Evolutionary conservation across 2,329 filamentous ascomycete genomes (phyloP).

Genomic region (Curvularia verruculosa): DNA sequence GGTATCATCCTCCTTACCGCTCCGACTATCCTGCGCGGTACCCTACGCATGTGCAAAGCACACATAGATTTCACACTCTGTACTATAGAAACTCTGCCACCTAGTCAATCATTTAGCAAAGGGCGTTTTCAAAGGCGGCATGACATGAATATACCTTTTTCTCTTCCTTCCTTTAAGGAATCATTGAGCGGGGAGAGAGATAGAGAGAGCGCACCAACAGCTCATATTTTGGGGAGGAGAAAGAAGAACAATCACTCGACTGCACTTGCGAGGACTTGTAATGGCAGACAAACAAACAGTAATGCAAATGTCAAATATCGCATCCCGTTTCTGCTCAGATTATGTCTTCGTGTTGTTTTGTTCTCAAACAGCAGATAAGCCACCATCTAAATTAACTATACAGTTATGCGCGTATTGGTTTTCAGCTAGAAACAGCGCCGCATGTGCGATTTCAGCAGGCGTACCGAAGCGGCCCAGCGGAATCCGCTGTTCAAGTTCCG

Average conservation of each 20-base stretch:
- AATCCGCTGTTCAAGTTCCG: constrained; percentile 58
- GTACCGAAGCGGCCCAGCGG: constrained; percentile 71
- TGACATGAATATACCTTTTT: constrained; percentile 15
- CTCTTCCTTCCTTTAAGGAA: constrained; percentile 1
- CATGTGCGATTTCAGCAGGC: constrained; percentile 77
- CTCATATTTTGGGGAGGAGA: constrained; percentile 1
- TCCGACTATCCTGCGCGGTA: neutral
- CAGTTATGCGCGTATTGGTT: constrained; percentile 89
- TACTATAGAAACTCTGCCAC: constrained; percentile 20
- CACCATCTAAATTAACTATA: constrained; percentile 83
- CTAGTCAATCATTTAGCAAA: constrained; percentile 9
- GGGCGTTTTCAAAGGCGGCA: constrained; percentile 15
- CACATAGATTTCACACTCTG: constrained; percentile 16
- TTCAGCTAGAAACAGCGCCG: constrained; percentile 75
- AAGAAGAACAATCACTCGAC: neutral
- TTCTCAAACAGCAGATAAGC: constrained; percentile 67
- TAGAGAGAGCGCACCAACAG: neutral
- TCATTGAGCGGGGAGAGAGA: constrained; percentile 3
- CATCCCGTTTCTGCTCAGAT: neutral
- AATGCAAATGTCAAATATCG: neutral
- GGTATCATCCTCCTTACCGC: neutral
- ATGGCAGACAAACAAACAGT: neutral
- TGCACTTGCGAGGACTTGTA: constrained; percentile 5
- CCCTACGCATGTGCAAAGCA: neutral
- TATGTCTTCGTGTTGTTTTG: constrained; percentile 1